Percentiles rank a stretch among this genome's conserved stretches.
Conservation (phyloP, 768 basidiomycete species). For the Kondoa malvinella region DNA sequence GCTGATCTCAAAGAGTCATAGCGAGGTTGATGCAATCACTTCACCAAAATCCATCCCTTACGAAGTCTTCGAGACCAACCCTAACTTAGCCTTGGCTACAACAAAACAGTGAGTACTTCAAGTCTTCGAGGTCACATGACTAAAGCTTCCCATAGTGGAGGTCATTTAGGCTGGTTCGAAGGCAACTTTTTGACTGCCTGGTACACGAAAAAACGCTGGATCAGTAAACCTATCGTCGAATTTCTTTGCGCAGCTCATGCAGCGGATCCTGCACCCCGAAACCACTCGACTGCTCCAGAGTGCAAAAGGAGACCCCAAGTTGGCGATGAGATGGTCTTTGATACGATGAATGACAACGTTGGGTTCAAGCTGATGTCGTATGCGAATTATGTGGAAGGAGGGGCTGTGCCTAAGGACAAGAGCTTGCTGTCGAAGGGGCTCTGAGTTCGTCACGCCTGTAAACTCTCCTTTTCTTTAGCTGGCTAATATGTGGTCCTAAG, state of each 20-base stretch:
- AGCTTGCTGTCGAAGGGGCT: not conserved
- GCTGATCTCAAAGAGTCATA: not conserved
- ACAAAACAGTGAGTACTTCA: constrained; percentile 35
- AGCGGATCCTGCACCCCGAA: constrained; percentile 12
- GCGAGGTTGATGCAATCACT: constrained; percentile 56
- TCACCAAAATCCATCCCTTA: constrained; percentile 35
- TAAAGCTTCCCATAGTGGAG: constrained; percentile 36
- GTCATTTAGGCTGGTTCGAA: constrained; percentile 63
- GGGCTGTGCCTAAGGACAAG: not conserved
- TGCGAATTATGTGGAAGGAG: not conserved
- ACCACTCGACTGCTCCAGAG: constrained; percentile 2
- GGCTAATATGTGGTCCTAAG: no score
- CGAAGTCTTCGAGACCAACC: constrained; percentile 20
- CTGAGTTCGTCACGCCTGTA: no score
- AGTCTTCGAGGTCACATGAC: not conserved
- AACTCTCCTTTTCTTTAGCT: no score
- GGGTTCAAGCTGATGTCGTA: constrained; percentile 5
- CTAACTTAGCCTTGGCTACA: constrained; percentile 43
- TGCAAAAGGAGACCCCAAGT: not conserved
- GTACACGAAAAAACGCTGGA: constrained; percentile 38
- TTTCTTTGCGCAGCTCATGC: constrained; percentile 38
- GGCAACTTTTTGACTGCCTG: constrained; percentile 21
- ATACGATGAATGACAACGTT: constrained; percentile 1
- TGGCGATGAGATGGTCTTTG: constrained; percentile 16
- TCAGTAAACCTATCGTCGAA: constrained; percentile 53